phyloP scores from a whole-genome alignment of 352 stramenopile species.

The Elongisporangium undulatum region DNA sequence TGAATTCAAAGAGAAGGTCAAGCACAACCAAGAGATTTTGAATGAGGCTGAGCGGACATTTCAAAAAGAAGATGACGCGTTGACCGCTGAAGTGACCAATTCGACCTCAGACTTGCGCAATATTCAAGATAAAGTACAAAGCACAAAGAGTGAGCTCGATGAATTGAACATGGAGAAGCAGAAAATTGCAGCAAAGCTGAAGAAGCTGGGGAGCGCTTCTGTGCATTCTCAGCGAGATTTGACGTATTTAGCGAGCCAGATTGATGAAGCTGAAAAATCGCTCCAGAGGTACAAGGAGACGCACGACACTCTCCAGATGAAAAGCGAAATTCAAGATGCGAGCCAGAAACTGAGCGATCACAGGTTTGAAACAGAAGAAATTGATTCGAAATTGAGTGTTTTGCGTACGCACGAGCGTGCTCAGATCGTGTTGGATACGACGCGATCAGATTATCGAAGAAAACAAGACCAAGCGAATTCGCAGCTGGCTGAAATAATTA shows the following conservation, averaged over 20 bases:
- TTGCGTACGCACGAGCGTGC: constrained; percentile 47
- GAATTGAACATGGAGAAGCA: constrained; percentile 39
- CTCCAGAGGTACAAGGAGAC: constrained; percentile 41
- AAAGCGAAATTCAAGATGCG: constrained; percentile 38
- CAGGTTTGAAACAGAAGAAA: constrained; percentile 31
- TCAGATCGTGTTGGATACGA: constrained; percentile 45
- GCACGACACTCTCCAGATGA: constrained; percentile 27
- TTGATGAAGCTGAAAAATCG: constrained; percentile 39
- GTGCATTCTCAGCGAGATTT: constrained; percentile 47
- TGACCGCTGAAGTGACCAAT: constrained; percentile 45
- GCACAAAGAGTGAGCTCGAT: constrained; percentile 35
- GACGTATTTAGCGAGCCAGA: constrained; percentile 34
- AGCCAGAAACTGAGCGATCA: constrained; percentile 37
- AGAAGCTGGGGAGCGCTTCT: constrained; percentile 26
- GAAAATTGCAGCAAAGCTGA: constrained; percentile 26
- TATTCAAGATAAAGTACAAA: constrained; percentile 37
- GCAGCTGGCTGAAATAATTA: constrained; percentile 38
- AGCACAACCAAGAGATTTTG: constrained; percentile 35
- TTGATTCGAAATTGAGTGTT: constrained; percentile 53
- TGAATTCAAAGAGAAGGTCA: constrained; percentile 41
- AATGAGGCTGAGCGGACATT: constrained; percentile 32
- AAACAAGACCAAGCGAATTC: constrained; percentile 40
- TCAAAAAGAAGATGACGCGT: constrained; percentile 32
- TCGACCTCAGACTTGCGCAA: constrained; percentile 49
- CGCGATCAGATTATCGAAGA: constrained; percentile 28